Percentiles rank a stretch among this genome's conserved stretches.
These are phyloP conservation scores for Clonostachys rhizophaga DNA, from an alignment of 2,329 filamentous ascomycete genomes.

Conservation along the genomic window DNA sequence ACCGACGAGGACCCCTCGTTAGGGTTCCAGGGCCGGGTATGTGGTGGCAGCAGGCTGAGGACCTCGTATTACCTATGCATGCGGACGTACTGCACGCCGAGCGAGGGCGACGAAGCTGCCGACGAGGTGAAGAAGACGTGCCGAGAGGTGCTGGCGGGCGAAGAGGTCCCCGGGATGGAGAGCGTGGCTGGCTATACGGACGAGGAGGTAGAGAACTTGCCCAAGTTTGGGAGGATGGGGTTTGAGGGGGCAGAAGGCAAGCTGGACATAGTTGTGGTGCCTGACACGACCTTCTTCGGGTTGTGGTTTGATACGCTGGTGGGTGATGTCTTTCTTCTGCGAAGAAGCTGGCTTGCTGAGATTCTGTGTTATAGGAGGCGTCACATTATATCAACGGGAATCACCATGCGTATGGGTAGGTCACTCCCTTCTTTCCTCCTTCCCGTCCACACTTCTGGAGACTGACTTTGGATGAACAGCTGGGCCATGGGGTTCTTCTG, in stretches of 20 bases:
- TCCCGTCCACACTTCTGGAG: too few species aligned
- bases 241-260: background rate
- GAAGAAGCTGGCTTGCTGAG: too few species aligned
- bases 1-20: conserved; percentile 15
- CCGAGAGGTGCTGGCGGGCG: conserved; percentile 8
- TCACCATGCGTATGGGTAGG: conserved; percentile 31
- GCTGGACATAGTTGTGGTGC: conserved; percentile 24
- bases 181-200: conserved; percentile 21
- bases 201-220: conserved; percentile 20
- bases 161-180: conserved; percentile 11
- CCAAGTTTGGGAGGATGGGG: conserved; percentile 19
- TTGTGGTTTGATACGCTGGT: conserved; percentile 32
- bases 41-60: conserved; percentile 18
- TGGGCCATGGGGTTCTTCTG: conserved; percentile 33
- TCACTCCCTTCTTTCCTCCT: too few species aligned
- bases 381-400: conserved; percentile 22
- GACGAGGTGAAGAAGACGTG: conserved; percentile 27
- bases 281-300: conserved; percentile 21
- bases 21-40: conserved; percentile 10
- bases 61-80: conserved; percentile 30
- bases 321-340: conserved; percentile 3
- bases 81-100: conserved; percentile 22
- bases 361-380: conserved; percentile 17
- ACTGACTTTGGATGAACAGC: conserved; percentile 7
- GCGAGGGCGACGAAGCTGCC: conserved; percentile 13